Conservation (phyloP, 2,329 filamentous ascomycete genomes). For the Xylaria sp. region DNA sequence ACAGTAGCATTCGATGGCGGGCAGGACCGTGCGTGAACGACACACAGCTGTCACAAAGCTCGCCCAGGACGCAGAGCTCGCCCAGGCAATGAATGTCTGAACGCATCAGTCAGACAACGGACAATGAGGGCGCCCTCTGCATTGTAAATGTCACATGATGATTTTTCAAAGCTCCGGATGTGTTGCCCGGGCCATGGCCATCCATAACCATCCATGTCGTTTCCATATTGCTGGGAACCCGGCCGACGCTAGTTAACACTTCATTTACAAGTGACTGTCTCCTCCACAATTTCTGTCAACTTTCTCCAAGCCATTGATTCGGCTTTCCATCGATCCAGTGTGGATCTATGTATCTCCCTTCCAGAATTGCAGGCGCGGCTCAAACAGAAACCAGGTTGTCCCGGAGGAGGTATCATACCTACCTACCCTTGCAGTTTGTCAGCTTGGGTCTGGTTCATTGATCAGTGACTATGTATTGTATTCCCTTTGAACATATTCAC, state of each 20-base stretch:
- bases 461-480: not conserved
- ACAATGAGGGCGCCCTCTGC: not conserved
- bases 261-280: conserved; percentile 13
- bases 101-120: not conserved
- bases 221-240: not conserved
- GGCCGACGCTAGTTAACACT: conserved; percentile 2
- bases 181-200: not conserved
- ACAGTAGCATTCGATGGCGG: not conserved
- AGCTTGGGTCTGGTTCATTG: conserved; percentile 8
- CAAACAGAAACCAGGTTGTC: conserved; percentile 10
- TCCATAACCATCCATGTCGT: not conserved
- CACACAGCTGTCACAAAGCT: not conserved
- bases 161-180: not conserved
- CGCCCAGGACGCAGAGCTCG: not conserved
- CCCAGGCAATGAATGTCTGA: not conserved
- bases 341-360: conserved; percentile 15
- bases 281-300: conserved; percentile 21
- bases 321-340: conserved; percentile 11
- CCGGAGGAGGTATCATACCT: not conserved
- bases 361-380: conserved; percentile 15
- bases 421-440: conserved; percentile 16
- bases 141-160: not conserved
- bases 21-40: not conserved
- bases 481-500: not conserved
- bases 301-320: conserved; percentile 20